Percentiles rank a stretch among this genome's conserved stretches.
These are phyloP conservation scores for Cadophora sp. DNA, from an alignment of 2,329 filamentous ascomycete species.

Conservation along the genomic window DNA sequence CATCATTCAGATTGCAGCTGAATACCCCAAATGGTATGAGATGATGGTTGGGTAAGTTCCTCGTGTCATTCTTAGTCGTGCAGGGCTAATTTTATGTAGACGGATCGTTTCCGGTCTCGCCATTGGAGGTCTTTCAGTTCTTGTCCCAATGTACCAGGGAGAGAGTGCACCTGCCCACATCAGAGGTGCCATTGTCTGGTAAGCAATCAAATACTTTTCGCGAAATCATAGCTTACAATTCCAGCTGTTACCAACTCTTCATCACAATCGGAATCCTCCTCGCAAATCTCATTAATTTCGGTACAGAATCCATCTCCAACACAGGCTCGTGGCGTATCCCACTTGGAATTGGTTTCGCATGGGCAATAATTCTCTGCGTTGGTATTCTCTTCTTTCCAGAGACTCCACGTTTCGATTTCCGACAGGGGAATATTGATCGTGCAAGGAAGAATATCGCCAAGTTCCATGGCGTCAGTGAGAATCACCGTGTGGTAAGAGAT, in stretches of 20 bases:
- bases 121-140: constrained; percentile 69
- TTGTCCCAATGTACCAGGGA: constrained; percentile 72
- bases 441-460: constrained; percentile 59
- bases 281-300: constrained; percentile 62
- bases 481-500: constrained; percentile 55
- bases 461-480: constrained; percentile 56
- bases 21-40: constrained; percentile 65
- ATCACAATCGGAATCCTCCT: constrained; percentile 74
- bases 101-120: constrained; percentile 58
- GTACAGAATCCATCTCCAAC: constrained; percentile 46
- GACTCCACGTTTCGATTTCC: constrained; percentile 62
- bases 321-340: constrained; percentile 67
- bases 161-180: constrained; percentile 68
- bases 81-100: background rate
- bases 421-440: constrained; percentile 53
- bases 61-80: too few relatives aligned
- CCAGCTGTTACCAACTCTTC: constrained; percentile 73
- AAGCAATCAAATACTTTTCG: background rate
- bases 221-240: background rate
- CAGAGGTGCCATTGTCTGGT: constrained; percentile 64
- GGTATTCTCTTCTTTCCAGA: constrained; percentile 63
- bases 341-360: constrained; percentile 61
- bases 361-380: constrained; percentile 57
- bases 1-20: constrained; percentile 66
- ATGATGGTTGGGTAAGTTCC: constrained; percentile 69